Conservation (phyloP, 768 basidiomycete genomes). For the Boletus subcaerulescens region DNA sequence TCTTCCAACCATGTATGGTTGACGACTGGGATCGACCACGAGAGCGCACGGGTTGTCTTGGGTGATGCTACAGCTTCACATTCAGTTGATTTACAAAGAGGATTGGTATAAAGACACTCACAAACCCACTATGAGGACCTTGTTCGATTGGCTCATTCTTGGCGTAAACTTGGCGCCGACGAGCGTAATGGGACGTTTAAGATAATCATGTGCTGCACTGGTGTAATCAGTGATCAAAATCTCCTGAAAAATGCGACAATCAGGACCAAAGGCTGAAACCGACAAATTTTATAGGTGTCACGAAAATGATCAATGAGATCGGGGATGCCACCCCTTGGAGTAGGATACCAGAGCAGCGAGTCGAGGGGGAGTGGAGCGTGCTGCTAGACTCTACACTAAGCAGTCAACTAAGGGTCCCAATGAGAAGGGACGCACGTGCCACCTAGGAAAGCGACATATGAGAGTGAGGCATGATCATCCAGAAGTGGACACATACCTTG, state of each 20-base stretch:
- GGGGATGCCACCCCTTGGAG: slow-evolving; percentile 58
- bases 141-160: slow-evolving; percentile 74
- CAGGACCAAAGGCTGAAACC: not conserved
- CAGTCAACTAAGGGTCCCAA: slow-evolving; percentile 83
- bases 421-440: slow-evolving; percentile 35
- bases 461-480: not conserved
- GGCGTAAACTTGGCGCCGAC: slow-evolving; percentile 84
- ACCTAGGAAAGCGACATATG: slow-evolving; percentile 44
- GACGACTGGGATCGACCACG: slow-evolving; percentile 83
- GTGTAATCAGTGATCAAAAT: slow-evolving; percentile 90
- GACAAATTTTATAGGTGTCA: not conserved
- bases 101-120: slow-evolving; percentile 37
- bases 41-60: slow-evolving; percentile 70
- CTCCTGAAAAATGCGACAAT: slow-evolving; percentile 40
- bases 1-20: slow-evolving; percentile 94
- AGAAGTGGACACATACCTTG: slow-evolving; percentile 42
- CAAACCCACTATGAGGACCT: slow-evolving; percentile 81
- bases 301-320: slow-evolving; percentile 63
- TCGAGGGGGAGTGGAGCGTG: slow-evolving; percentile 56
- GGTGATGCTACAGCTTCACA: slow-evolving; percentile 30
- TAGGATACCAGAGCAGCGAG: slow-evolving; percentile 82
- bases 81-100: not conserved
- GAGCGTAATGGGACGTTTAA: slow-evolving; percentile 73
- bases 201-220: slow-evolving; percentile 80
- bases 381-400: slow-evolving; percentile 73